Evolutionary conservation across 306 rosid genomes (phyloP), one percentile per base, ranked within the genome.

Genomic region (Vigna mungo): DNA sequence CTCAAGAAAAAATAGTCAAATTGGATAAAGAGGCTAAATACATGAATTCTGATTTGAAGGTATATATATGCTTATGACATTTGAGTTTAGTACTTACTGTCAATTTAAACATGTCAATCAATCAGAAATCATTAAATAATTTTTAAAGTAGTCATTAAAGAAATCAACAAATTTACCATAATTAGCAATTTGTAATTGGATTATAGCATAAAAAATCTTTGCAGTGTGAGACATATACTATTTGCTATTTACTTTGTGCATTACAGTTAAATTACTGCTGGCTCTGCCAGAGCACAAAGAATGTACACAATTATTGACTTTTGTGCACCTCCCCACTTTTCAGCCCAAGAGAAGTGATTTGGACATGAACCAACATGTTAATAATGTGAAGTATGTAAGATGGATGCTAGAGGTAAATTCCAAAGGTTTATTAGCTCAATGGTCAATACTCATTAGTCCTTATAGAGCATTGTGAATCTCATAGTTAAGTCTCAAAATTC

Each of bases 321-420:
- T 59, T 62, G 61, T 59, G 21, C 21, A 11, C 20, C n/a, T 77
- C 39, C 25, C 39, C 49, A 30, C 56, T 71, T 84, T 88, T 80
- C 86, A 94, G 96, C 95, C 96, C 34, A 90, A 84, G 80, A 90
- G 96, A 83, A 94, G 91, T 82, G 95, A 94, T 80, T 82, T 92
- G 86, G 97, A 94, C 91, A 92, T 94, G 98, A 92, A 94, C 86
- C 86, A 86, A 15, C 98, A 92, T 85, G 97, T 94, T 20, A 94
- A 94, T 85, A 90, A 94, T 84, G 98, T 94, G 37, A 92, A 92
- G 85, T 92, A 90, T 47, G 85, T 89, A 21, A 86, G 88, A 75
- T 94, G 98, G 98, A 94, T 94, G 98, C 87, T 92, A 55, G 97
- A 92, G 97, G 98, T 94, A 88, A 67, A 52, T 47, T 34, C 54